phyloP scores from a whole-genome alignment of 305 asterid species.

The Caryopteris hybrid region DNA sequence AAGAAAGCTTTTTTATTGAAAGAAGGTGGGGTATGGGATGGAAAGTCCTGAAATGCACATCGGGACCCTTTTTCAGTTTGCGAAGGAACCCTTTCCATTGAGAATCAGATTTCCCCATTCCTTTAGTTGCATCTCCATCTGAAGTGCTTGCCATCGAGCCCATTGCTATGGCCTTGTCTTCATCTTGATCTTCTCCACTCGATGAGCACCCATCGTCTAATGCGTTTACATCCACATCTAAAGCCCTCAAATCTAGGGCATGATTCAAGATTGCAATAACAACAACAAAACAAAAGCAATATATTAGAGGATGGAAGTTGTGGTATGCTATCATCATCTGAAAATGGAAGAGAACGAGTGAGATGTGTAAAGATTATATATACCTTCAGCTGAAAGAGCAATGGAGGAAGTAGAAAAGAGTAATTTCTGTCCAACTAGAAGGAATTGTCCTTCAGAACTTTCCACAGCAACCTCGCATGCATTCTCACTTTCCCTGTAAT shows the following conservation, averaged over 20 bases:
- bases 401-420: conserved; percentile 69
- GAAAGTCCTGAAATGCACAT: conserved; percentile 48
- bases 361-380: background rate
- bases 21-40: conserved; percentile 83
- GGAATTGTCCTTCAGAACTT: conserved; percentile 44
- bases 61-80: conserved; percentile 57
- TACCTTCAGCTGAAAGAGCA: conserved; percentile 71
- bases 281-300: background rate
- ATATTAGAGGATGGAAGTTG: background rate
- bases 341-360: background rate
- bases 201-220: conserved; percentile 24
- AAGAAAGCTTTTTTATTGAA: conserved; percentile 70
- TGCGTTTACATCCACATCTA: conserved; percentile 21
- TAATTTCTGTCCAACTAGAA: conserved; percentile 51
- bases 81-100: conserved; percentile 85
- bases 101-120: conserved; percentile 31
- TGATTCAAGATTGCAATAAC: conserved; percentile 11
- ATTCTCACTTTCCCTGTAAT: conserved; percentile 44
- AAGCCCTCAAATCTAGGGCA: conserved; percentile 24
- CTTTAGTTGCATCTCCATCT: conserved; percentile 18
- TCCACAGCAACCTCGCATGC: conserved; percentile 35
- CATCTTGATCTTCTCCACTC: conserved; percentile 22
- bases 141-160: conserved; percentile 5
- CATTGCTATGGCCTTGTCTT: conserved; percentile 7
- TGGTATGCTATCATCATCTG: background rate